A percentile compares a stretch with the other conserved stretches of the same genome.
phyloP scores from a whole-genome alignment of 1,139 yeast species.

The Debaryomyces sp. region DNA sequence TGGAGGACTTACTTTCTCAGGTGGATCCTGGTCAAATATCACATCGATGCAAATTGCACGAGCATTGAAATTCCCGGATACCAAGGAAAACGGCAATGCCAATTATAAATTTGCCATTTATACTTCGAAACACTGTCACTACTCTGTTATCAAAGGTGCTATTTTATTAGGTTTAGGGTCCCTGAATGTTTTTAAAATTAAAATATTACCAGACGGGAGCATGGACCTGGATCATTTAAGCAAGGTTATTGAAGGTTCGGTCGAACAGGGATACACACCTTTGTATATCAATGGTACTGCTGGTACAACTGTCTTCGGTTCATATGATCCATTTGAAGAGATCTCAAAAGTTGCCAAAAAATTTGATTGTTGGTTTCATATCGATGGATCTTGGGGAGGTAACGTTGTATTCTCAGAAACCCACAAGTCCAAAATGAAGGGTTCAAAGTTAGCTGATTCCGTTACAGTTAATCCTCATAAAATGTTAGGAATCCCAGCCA shows the following conservation, averaged over 20 bases:
- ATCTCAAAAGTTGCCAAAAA: constrained; percentile 58
- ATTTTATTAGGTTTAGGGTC: constrained; percentile 76
- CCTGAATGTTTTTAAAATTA: constrained; percentile 62
- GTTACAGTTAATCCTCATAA: constrained; percentile 86
- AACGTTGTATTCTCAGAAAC: constrained; percentile 67
- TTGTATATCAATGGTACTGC: constrained; percentile 82
- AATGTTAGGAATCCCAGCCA: constrained; percentile 85
- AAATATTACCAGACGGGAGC: constrained; percentile 57
- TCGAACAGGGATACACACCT: constrained; percentile 63
- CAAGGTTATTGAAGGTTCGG: constrained; percentile 44
- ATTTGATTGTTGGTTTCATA: constrained; percentile 71
- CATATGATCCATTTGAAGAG: constrained; percentile 68
- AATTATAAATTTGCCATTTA: constrained; percentile 64
- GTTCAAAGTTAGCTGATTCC: constrained; percentile 72
- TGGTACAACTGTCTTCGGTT: constrained; percentile 88
- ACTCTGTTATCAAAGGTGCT: constrained; percentile 82
- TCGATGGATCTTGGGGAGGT: constrained; percentile 95
- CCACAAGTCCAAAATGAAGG: constrained; percentile 53
- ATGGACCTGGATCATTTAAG: constrained; percentile 57
- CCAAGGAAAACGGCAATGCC: constrained; percentile 64
- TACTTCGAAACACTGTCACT: constrained; percentile 75
- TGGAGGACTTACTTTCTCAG: constrained; percentile 86
- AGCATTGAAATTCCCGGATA: constrained; percentile 65
- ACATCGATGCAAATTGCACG: constrained; percentile 82
- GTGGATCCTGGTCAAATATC: constrained; percentile 86